Conservation (phyloP, 306 rosid genomes). For the Alnus glutinosa region DNA sequence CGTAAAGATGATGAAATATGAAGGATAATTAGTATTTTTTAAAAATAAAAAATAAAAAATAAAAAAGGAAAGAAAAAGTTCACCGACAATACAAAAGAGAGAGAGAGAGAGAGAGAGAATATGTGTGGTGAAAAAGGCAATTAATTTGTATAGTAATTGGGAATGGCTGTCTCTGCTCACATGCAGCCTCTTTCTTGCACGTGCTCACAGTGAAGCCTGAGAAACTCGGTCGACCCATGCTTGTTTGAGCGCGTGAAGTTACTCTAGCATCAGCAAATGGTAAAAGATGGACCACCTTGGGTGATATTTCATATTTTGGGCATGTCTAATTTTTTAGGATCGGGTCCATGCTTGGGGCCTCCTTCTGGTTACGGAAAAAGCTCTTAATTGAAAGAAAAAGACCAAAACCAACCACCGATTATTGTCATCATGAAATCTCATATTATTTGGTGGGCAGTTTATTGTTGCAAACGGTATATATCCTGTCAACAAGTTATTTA, state of each 20-base stretch:
- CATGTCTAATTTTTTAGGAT: too few relatives aligned
- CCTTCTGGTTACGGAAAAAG: background rate
- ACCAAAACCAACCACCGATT: background rate
- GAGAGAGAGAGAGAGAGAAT: background rate
- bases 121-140: background rate
- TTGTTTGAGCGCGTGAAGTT: background rate
- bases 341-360: too few relatives aligned
- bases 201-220: background rate
- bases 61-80: background rate
- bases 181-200: background rate
- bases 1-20: too few relatives aligned
- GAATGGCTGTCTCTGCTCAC: background rate
- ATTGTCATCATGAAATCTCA: background rate
- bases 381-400: background rate
- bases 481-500: too few relatives aligned
- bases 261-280: background rate
- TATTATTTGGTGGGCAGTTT: background rate
- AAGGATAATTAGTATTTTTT: too few relatives aligned
- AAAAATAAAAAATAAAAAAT: too few relatives aligned
- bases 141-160: background rate
- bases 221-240: background rate
- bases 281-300: too few relatives aligned
- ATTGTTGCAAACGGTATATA: too few relatives aligned
- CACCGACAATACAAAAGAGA: background rate
- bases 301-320: too few relatives aligned